These are phyloP conservation scores for Oxytropis ochrocephala DNA, from an alignment of 306 rosid genomes.

Conservation along the genomic window DNA sequence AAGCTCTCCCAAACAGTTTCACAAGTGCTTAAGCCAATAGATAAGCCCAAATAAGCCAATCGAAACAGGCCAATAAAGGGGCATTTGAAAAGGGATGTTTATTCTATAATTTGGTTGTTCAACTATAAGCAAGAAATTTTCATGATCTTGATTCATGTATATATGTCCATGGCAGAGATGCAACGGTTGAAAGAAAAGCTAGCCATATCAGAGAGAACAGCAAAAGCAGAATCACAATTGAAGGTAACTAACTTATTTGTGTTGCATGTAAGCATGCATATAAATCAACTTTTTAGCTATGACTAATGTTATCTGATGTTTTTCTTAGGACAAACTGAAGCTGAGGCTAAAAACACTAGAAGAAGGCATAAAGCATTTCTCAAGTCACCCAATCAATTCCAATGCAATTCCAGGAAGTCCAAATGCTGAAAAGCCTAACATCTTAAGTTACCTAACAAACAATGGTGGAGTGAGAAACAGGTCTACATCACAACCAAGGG, in stretches of 20 bases:
- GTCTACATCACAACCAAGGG: conserved; percentile 75
- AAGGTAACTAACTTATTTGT: conserved; percentile 47
- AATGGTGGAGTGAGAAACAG: conserved; percentile 58
- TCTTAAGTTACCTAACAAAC: conserved; percentile 62
- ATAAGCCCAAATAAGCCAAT: no score
- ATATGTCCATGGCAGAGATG: conserved; percentile 56
- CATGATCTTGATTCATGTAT: conserved; percentile 7
- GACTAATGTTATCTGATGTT: neutral
- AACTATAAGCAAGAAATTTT: neutral
- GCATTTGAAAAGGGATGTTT: neutral
- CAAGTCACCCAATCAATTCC: conserved; percentile 30
- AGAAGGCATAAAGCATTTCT: conserved; percentile 68
- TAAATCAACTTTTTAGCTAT: neutral
- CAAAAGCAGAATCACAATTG: conserved; percentile 87
- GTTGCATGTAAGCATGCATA: neutral
- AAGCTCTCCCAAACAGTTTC: no score
- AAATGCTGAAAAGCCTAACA: conserved; percentile 50
- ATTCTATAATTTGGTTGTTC: neutral
- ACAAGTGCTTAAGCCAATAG: no score
- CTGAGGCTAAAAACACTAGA: conserved; percentile 79
- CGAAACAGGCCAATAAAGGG: no score
- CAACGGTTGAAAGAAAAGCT: conserved; percentile 85
- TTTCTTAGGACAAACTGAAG: conserved; percentile 72
- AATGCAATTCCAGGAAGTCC: conserved; percentile 41
- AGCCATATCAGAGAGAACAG: conserved; percentile 77